phyloP scores from a whole-genome alignment of 345 rosid genomes.

The Gossypium arboreum region DNA sequence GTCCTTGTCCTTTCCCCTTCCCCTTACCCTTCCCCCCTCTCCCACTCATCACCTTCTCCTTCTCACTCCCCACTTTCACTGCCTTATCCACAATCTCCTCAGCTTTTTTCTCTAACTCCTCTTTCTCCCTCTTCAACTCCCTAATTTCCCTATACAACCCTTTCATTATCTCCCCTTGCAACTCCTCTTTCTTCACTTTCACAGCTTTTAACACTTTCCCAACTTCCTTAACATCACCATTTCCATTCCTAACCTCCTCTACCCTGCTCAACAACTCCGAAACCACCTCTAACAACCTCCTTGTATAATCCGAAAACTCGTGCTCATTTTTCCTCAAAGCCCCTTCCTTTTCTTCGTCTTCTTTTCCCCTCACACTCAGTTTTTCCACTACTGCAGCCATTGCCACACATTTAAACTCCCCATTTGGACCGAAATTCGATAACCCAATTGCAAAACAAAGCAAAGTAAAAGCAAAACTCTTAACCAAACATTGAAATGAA shows the following conservation, averaged over 20 bases:
- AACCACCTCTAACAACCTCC: conserved; percentile 56
- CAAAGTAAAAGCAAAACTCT: conserved; percentile 46
- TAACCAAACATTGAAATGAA: conserved; percentile 31
- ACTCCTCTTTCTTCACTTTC: conserved; percentile 51
- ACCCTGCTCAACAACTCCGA: conserved; percentile 46
- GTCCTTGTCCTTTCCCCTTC: conserved; percentile 10
- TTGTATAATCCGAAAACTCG: conserved; percentile 49
- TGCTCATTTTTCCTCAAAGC: conserved; percentile 39
- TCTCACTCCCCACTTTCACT: conserved; percentile 36
- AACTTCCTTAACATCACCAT: conserved; percentile 39
- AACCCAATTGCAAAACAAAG: conserved; percentile 66
- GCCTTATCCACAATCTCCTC: conserved; percentile 48
- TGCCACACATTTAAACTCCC: conserved; percentile 45
- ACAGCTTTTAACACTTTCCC: conserved; percentile 46
- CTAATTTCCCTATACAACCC: conserved; percentile 41
- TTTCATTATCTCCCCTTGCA: conserved; percentile 62
- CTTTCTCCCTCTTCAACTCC: conserved; percentile 49
- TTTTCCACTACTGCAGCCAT: conserved; percentile 43
- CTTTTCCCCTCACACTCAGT: conserved; percentile 25
- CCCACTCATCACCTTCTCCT: conserved; percentile 24
- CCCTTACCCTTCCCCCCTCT: background rate
- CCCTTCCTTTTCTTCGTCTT: conserved; percentile 25
- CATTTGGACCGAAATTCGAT: conserved; percentile 31
- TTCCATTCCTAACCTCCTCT: conserved; percentile 57
- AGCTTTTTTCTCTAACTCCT: conserved; percentile 40